Evolutionary conservation across 2,329 filamentous ascomycete genomes (phyloP).

Genomic region (Exophiala lecanii-corni): DNA sequence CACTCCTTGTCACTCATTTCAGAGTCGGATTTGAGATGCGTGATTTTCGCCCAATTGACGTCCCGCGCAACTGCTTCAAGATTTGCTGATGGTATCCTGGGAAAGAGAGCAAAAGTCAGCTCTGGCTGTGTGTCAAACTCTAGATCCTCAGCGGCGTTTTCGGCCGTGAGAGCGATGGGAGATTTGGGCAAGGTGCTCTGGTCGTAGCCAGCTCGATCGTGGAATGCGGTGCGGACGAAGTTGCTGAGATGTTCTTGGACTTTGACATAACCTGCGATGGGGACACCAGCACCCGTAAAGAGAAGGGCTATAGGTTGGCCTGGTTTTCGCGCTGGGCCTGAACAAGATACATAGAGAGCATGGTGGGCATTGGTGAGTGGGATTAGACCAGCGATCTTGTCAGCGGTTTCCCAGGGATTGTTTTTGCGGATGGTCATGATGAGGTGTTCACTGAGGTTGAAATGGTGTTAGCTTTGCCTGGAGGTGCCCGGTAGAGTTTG

Average conservation of each 20-base stretch:
- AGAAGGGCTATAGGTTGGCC: slow-evolving; percentile 33
- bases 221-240: slow-evolving; percentile 32
- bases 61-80: slow-evolving; percentile 31
- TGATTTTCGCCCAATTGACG: slow-evolving; percentile 32
- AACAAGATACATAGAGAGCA: slow-evolving; percentile 30
- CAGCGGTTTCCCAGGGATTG: slow-evolving; percentile 8
- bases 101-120: slow-evolving; percentile 30
- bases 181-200: slow-evolving; percentile 19
- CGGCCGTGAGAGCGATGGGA: slow-evolving; percentile 27
- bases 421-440: slow-evolving; percentile 14
- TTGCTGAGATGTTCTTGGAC: slow-evolving; percentile 30
- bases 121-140: slow-evolving; percentile 35
- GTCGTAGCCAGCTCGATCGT: slow-evolving; percentile 38
- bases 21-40: too few species aligned
- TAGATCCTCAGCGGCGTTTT: slow-evolving; percentile 31
- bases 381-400: slow-evolving; percentile 1
- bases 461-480: too few species aligned
- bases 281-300: slow-evolving; percentile 35
- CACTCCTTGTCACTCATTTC: too few species aligned
- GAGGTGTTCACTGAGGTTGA: too few species aligned
- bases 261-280: slow-evolving; percentile 32
- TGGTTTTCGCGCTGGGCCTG: slow-evolving; percentile 26
- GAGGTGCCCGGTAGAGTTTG: too few species aligned
- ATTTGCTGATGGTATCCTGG: slow-evolving; percentile 29
- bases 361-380: not conserved